Base-by-base conservation (phyloP, 2,329 filamentous ascomycete genomes). In the Zasmidium cellare region DNA sequence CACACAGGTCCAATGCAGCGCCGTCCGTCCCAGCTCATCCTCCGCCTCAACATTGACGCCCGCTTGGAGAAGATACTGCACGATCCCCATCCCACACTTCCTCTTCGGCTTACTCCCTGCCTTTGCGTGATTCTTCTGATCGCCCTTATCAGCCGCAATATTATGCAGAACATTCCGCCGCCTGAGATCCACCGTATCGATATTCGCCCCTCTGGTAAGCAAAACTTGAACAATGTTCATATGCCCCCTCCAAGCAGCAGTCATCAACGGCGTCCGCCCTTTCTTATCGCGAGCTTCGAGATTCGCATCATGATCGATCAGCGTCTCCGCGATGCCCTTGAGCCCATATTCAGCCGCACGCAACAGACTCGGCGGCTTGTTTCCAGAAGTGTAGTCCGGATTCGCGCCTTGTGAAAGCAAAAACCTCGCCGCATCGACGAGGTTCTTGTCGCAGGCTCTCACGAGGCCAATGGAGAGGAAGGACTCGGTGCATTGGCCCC, bases 181-280 rank as follows among this genome's bases (percentile, higher is more conserved):
- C 19, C 63, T 52, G 20, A 56, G 38, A 51, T 69, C 67, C 49
- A 58, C 52, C 11, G 64, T 63, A 45, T 66, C 60, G 25, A 68
- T 53, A 35, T 64, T 52, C 5, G 65, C 67, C 0, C 67, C 67
- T 16, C 58, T 53, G 20, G 64, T 55, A 24, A 78, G 70, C n/a
- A 78, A 58, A 22, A 76, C 28, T 35, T 76, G 66, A 20, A 79
- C 62, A 1, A 77, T 65, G 49, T 75, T 68, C 50, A 68, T 68
- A 57, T 78, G 75, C 24, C 76, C 76, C 55, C 62, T 64, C 74
- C 73, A 77, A 7, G 77, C 76, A 3, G 77, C 76, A 1, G 73
- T 76, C 75, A 77, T 78, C 44, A 79, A 59, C 45, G 72, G 74
- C 44, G 75, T 77, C 16, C 76, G 69, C 3, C 75, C 75, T 56